These are phyloP conservation scores for Jaltomata sinuosa DNA, from an alignment of 257 asterid genomes.

Conservation along the genomic window DNA sequence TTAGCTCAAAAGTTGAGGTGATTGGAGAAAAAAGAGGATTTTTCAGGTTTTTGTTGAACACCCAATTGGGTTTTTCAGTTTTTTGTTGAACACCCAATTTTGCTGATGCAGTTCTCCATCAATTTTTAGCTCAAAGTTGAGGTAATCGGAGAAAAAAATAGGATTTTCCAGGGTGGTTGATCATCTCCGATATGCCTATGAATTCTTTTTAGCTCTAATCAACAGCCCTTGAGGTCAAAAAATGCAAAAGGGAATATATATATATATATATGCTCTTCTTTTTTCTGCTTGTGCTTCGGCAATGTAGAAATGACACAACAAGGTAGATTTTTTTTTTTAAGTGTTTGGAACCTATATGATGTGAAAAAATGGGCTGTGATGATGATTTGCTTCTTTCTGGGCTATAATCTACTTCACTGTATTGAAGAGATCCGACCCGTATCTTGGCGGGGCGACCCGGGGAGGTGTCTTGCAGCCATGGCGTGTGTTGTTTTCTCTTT, in stretches of 20 bases:
- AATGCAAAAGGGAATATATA: too few relatives aligned
- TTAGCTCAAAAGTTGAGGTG: too few relatives aligned
- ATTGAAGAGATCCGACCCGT: neutral
- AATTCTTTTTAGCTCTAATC: neutral
- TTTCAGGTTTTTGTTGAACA: too few relatives aligned
- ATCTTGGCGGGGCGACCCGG: neutral
- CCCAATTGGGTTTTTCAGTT: neutral
- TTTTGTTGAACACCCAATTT: neutral
- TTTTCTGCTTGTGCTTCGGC: neutral
- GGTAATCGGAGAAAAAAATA: neutral
- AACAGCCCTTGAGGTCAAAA: too few relatives aligned
- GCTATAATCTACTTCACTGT: neutral
- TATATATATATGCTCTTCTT: neutral
- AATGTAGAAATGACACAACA: too few relatives aligned
- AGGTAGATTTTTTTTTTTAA: too few relatives aligned
- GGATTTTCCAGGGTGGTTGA: neutral
- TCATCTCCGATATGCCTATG: neutral
- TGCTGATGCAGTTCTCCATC: neutral
- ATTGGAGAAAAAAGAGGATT: too few relatives aligned
- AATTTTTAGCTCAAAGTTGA: neutral
- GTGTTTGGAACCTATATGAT: neutral
- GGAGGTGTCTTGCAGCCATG: neutral
- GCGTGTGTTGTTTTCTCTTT: neutral
- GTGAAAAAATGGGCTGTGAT: neutral
- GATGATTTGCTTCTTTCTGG: neutral